A percentile compares a stretch with the other conserved stretches of the same genome.
Evolutionary conservation across 495 filamentous ascomycete genomes (phyloP).

Genomic region (Symbiotaphrina buchneri): DNA sequence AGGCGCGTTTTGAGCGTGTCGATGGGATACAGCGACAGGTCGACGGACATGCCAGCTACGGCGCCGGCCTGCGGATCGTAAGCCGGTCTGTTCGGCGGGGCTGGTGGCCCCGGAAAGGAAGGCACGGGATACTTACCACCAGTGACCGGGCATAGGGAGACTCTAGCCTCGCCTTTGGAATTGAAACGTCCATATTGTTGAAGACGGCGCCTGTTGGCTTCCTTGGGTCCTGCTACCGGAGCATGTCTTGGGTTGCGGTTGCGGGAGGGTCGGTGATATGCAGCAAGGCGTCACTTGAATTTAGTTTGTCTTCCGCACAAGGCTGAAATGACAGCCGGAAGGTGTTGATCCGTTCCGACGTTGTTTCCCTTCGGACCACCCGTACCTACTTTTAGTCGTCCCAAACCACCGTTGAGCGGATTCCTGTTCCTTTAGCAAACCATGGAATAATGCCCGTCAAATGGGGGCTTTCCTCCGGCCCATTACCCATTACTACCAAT

Average conservation of each 20-base stretch:
- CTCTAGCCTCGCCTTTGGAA: constrained; percentile 8
- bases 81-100: constrained; percentile 11
- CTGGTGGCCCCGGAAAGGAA: constrained; percentile 1
- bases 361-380: no score
- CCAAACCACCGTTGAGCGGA: no score
- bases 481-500: constrained; percentile 1
- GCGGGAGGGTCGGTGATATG: no score
- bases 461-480: not conserved
- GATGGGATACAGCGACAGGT: constrained; percentile 77
- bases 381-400: no score
- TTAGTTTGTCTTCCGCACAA: no score
- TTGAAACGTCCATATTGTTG: no score
- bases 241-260: no score
- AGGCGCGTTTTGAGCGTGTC: constrained; percentile 87
- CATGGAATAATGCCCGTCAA: constrained; percentile 2
- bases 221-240: no score
- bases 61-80: constrained; percentile 45
- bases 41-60: constrained; percentile 69
- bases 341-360: no score
- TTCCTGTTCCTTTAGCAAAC: not conserved
- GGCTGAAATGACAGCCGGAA: no score
- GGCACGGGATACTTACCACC: constrained; percentile 15
- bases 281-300: no score
- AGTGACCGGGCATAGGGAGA: constrained; percentile 21
- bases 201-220: no score